Evolutionary conservation across 2,329 filamentous ascomycete species (phyloP).

Genomic region (Aspergillus sp.): DNA sequence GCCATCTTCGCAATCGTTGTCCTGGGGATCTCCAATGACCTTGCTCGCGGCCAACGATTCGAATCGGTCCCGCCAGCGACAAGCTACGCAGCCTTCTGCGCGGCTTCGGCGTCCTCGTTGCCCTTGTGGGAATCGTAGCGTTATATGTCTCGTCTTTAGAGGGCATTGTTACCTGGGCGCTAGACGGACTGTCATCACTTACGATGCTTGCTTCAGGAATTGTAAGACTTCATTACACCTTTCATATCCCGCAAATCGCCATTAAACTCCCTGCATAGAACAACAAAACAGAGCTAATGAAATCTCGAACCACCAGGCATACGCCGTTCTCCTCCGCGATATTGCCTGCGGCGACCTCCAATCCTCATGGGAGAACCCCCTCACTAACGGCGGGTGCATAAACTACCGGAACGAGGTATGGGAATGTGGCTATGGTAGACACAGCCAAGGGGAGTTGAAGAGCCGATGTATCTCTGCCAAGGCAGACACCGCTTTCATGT

Average conservation of each 20-base stretch:
- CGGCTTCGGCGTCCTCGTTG: slow-evolving; percentile 19
- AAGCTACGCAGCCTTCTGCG: slow-evolving; percentile 23
- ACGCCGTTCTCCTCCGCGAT: slow-evolving; percentile 20
- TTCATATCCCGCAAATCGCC: neutral
- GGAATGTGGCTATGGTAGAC: neutral
- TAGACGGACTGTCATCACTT: slow-evolving; percentile 21
- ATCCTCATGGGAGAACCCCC: too few relatives aligned
- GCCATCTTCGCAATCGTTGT: slow-evolving; percentile 21
- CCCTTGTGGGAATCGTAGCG: slow-evolving; percentile 17
- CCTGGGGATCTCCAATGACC: slow-evolving; percentile 22
- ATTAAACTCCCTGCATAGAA: too few relatives aligned
- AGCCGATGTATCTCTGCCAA: slow-evolving; percentile 21
- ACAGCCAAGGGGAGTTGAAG: slow-evolving; percentile 7
- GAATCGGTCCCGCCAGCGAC: slow-evolving; percentile 19
- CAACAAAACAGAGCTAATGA: too few relatives aligned
- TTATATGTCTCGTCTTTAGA: slow-evolving; percentile 14
- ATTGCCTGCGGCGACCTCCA: slow-evolving; percentile 17
- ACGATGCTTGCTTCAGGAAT: slow-evolving; percentile 24
- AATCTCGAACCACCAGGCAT: too few relatives aligned
- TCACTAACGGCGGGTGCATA: slow-evolving; percentile 23
- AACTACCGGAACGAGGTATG: neutral
- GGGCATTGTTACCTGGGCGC: slow-evolving; percentile 17
- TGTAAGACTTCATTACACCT: slow-evolving; percentile 13
- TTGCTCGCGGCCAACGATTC: slow-evolving; percentile 19
- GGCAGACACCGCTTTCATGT: slow-evolving; percentile 25